These are phyloP conservation scores for Thyridium curvatum DNA, from an alignment of 2,329 filamentous ascomycete species.

Conservation along the genomic window DNA sequence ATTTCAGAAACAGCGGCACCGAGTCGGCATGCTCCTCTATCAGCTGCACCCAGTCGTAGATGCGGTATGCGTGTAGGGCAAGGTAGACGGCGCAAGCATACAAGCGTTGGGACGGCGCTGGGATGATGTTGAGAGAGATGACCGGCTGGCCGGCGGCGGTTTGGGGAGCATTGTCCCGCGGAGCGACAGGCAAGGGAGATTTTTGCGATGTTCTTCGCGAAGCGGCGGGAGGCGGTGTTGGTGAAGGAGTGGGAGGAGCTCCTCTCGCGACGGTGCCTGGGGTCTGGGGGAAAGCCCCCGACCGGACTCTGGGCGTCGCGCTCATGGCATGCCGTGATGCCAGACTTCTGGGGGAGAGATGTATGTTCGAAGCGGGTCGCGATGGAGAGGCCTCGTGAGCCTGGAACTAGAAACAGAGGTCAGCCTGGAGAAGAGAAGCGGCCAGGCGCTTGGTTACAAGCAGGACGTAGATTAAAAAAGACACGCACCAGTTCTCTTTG, in stretches of 20 bases:
- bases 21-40: constrained; percentile 79
- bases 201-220: not conserved
- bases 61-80: constrained; percentile 70
- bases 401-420: too few species aligned
- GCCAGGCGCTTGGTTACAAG: too few species aligned
- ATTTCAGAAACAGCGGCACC: constrained; percentile 90
- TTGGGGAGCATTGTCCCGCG: constrained; percentile 27
- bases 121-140: constrained; percentile 75
- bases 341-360: too few species aligned
- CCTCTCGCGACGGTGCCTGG: constrained; percentile 8
- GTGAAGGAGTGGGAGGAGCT: constrained; percentile 12
- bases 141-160: constrained; percentile 47
- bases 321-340: constrained; percentile 14
- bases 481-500: too few species aligned
- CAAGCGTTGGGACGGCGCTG: constrained; percentile 85
- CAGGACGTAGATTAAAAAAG: too few species aligned
- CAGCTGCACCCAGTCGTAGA: constrained; percentile 78
- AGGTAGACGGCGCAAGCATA: constrained; percentile 79
- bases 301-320: constrained; percentile 15
- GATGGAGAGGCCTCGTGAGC: too few species aligned
- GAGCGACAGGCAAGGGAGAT: constrained; percentile 36
- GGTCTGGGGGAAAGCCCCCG: constrained; percentile 17
- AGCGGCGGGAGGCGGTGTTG: constrained; percentile 8
- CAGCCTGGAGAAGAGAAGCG: too few species aligned
- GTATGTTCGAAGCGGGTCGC: too few species aligned